phyloP scores from a whole-genome alignment of 1,284 basidiomycete species.

The Ceratorhiza oryzae-sativae region DNA sequence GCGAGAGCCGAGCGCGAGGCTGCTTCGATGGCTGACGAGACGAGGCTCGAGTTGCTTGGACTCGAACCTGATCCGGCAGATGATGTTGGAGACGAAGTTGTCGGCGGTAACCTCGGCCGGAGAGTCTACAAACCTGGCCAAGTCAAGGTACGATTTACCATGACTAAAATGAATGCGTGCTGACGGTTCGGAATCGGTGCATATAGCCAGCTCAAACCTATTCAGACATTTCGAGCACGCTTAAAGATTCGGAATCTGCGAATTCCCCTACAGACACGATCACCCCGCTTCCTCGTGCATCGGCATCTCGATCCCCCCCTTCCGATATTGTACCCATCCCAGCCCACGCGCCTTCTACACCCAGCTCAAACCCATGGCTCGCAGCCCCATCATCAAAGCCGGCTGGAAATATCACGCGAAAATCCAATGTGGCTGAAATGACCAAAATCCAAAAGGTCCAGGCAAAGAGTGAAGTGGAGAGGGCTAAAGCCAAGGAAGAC shows the following conservation, averaged over 20 bases:
- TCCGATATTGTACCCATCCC: background rate
- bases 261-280: constrained; percentile 11
- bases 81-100: constrained; percentile 1
- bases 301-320: background rate
- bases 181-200: background rate
- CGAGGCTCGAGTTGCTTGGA: constrained; percentile 65
- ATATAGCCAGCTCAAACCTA: constrained; percentile 16
- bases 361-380: constrained; percentile 22
- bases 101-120: constrained; percentile 12
- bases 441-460: constrained; percentile 39
- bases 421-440: constrained; percentile 5
- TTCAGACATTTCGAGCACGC: constrained; percentile 19
- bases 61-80: constrained; percentile 53
- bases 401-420: constrained; percentile 2
- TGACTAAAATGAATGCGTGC: background rate
- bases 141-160: constrained; percentile 4
- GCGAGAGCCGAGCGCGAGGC: constrained; percentile 67
- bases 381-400: background rate
- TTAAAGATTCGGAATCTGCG: constrained; percentile 14
- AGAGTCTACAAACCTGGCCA: constrained; percentile 30
- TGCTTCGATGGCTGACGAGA: constrained; percentile 70
- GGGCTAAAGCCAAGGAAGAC: constrained; percentile 37
- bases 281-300: background rate
- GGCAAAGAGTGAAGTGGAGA: constrained; percentile 44
- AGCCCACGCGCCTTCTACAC: background rate